These are phyloP conservation scores for Verticillium tricorpus DNA, from an alignment of 2,329 filamentous ascomycete species.

Conservation along the genomic window DNA sequence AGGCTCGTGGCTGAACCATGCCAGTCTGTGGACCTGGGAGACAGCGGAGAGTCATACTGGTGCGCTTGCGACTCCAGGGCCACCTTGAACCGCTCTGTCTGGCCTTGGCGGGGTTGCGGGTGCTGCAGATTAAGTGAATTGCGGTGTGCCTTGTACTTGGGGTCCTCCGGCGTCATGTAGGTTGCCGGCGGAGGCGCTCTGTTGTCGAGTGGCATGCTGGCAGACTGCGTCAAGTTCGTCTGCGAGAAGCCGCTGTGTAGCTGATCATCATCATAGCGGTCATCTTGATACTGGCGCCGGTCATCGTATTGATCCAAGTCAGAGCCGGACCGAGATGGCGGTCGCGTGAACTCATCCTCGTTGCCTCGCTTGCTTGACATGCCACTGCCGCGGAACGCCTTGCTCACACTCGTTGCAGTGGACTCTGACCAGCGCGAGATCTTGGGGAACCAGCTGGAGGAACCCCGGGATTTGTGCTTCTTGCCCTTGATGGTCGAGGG, in stretches of 20 bases:
- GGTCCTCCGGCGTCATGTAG: constrained; percentile 58
- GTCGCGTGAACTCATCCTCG: constrained; percentile 55
- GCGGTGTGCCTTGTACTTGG: constrained; percentile 77
- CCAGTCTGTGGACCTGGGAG: constrained; percentile 59
- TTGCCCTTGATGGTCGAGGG: constrained; percentile 70
- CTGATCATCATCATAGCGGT: constrained; percentile 57
- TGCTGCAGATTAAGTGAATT: constrained; percentile 78
- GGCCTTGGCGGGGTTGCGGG: constrained; percentile 70
- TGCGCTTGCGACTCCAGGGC: constrained; percentile 70
- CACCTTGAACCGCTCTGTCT: constrained; percentile 69
- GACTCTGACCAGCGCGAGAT: constrained; percentile 98
- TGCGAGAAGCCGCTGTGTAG: constrained; percentile 54
- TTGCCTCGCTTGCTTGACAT: constrained; percentile 52
- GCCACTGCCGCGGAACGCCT: constrained; percentile 66
- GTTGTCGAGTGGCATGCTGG: constrained; percentile 17
- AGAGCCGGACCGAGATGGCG: constrained; percentile 72
- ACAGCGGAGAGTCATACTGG: constrained; percentile 58
- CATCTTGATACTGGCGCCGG: constrained; percentile 44
- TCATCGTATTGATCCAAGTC: constrained; percentile 66
- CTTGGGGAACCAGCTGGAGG: constrained; percentile 78
- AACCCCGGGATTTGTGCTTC: constrained; percentile 84
- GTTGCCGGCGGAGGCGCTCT: constrained; percentile 39
- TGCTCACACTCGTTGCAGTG: constrained; percentile 80
- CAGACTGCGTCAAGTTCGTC: constrained; percentile 34
- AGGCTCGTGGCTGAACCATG: constrained; percentile 57